Conservation (phyloP, 2,329 filamentous ascomycete species). For the Cladosporium sp. region DNA sequence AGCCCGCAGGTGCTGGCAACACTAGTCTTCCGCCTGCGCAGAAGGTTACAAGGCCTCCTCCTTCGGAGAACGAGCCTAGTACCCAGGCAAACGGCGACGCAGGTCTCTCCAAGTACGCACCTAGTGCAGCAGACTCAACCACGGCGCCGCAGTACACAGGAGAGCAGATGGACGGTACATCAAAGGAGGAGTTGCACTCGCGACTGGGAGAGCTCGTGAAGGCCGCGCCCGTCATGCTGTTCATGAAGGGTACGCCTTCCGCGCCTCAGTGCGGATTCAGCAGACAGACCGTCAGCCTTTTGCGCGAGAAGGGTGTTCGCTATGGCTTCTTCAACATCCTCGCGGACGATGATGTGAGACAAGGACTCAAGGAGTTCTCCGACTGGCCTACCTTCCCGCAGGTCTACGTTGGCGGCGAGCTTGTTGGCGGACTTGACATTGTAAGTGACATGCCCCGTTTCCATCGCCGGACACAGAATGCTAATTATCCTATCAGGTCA, state of each 20-base stretch:
- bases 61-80: constrained; percentile 32
- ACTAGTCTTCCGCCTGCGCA: constrained; percentile 39
- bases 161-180: constrained; percentile 33
- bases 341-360: constrained; percentile 93
- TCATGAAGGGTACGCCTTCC: constrained; percentile 93
- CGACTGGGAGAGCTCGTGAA: constrained; percentile 82
- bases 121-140: constrained; percentile 37
- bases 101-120: constrained; percentile 43
- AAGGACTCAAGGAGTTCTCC: constrained; percentile 94
- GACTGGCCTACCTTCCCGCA: constrained; percentile 99
- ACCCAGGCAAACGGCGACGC: constrained; percentile 31
- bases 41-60: constrained; percentile 42
- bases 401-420: constrained; percentile 83
- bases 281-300: constrained; percentile 76
- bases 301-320: constrained; percentile 86
- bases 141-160: constrained; percentile 46
- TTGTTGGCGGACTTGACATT: constrained; percentile 93
- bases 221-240: constrained; percentile 95
- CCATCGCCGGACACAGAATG: not conserved
- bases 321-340: constrained; percentile 99
- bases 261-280: constrained; percentile 90
- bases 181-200: constrained; percentile 80
- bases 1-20: constrained; percentile 29
- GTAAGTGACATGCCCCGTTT: constrained; percentile 54
- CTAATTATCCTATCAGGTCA: constrained; percentile 57